Conservation (phyloP, 2,329 filamentous ascomycete species). For the Diaporthe capsici region DNA sequence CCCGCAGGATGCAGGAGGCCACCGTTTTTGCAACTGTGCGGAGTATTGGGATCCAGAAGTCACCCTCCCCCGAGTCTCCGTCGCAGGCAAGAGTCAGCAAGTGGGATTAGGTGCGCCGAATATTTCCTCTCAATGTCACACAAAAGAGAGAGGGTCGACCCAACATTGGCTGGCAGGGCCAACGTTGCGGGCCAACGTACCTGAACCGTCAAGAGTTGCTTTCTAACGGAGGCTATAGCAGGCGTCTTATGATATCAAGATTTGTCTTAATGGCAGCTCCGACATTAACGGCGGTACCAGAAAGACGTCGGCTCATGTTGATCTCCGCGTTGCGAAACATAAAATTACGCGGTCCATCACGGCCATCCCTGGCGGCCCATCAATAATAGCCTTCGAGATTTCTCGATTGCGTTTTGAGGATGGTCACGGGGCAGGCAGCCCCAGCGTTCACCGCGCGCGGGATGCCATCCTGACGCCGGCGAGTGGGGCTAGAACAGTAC, state of each 20-base stretch:
- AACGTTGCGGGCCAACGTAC: slow-evolving; percentile 18
- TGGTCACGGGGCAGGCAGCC: slow-evolving; percentile 24
- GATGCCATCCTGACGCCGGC: neutral
- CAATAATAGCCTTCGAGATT: slow-evolving; percentile 16
- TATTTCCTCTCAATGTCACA: slow-evolving; percentile 28
- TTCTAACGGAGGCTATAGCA: slow-evolving; percentile 13
- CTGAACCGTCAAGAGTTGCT: slow-evolving; percentile 17
- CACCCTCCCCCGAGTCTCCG: slow-evolving; percentile 15
- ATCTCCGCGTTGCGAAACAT: slow-evolving; percentile 22
- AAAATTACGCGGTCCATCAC: slow-evolving; percentile 28
- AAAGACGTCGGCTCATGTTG: slow-evolving; percentile 22
- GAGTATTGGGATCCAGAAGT: slow-evolving; percentile 32
- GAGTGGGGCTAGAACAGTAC: slow-evolving; percentile 1
- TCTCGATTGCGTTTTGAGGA: slow-evolving; percentile 25
- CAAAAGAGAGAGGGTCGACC: slow-evolving; percentile 22
- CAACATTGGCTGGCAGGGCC: slow-evolving; percentile 24
- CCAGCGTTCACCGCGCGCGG: slow-evolving; percentile 16
- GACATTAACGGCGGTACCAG: slow-evolving; percentile 15
- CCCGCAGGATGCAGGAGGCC: slow-evolving; percentile 33
- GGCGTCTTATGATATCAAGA: slow-evolving; percentile 24
- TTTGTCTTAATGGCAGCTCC: slow-evolving; percentile 5
- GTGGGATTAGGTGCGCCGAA: slow-evolving; percentile 28
- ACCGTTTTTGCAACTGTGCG: slow-evolving; percentile 27
- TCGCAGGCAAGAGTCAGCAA: slow-evolving; percentile 22
- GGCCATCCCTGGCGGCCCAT: slow-evolving; percentile 17